Evolutionary conservation across 345 rosid genomes (phyloP).

Genomic region (Hibiscus mutabilis): DNA sequence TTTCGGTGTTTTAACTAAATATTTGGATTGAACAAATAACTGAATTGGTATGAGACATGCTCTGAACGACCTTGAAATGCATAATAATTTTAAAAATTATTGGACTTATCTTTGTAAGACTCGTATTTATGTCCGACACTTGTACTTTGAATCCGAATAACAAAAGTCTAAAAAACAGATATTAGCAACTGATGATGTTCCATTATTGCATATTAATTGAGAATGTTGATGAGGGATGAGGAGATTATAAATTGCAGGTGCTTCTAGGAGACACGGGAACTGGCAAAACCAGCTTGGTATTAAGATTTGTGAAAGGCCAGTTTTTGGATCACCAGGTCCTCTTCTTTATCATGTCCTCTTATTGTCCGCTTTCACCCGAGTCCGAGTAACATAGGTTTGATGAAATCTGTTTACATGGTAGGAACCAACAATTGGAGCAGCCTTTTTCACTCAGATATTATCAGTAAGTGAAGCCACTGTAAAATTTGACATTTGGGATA

Average conservation of each 20-base stretch:
- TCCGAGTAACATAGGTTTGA: background rate
- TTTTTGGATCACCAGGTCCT: conserved; percentile 52
- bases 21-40: background rate
- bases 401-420: background rate
- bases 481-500: conserved; percentile 77
- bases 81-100: background rate
- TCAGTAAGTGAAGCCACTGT: conserved; percentile 56
- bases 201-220: background rate
- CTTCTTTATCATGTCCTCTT: background rate
- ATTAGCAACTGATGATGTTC: background rate
- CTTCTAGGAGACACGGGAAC: conserved; percentile 69
- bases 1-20: too few relatives aligned
- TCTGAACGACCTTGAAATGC: background rate
- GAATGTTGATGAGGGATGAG: background rate
- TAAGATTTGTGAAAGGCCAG: conserved; percentile 61
- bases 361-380: background rate
- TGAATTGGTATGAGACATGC: background rate
- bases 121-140: background rate
- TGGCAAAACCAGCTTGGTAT: conserved; percentile 60
- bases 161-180: background rate
- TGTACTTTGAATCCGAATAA: background rate
- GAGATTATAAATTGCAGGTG: conserved; percentile 31
- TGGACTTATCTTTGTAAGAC: background rate
- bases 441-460: conserved; percentile 69
- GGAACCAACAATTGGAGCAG: conserved; percentile 75